phyloP scores from a whole-genome alignment of 192 early-diverging fungal genomes.

The Oehlia diaphana region DNA sequence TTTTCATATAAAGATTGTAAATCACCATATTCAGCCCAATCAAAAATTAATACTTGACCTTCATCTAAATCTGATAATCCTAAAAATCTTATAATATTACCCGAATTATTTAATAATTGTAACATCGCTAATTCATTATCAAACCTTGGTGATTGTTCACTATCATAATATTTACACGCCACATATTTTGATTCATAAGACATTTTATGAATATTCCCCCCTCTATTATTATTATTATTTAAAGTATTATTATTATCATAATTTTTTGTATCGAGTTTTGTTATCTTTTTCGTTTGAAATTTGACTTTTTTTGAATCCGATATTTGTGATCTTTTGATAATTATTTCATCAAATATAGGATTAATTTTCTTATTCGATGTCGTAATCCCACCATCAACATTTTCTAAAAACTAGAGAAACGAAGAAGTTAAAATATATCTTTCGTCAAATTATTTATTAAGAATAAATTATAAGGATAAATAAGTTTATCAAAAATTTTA shows the following conservation, averaged over 20 bases:
- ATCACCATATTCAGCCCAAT: conserved; percentile 15
- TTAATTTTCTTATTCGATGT: background rate
- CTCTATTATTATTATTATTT: background rate
- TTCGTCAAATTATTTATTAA: too few relatives aligned
- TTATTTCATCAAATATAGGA: background rate
- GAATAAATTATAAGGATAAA: background rate
- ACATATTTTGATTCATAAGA: background rate
- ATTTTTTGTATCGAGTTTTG: background rate
- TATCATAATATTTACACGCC: conserved; percentile 16
- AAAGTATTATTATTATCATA: background rate
- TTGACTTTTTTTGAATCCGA: background rate
- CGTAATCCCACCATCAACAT: background rate
- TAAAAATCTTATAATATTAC: conserved; percentile 17
- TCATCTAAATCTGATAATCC: conserved; percentile 14
- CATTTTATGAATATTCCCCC: background rate
- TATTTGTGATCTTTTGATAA: background rate
- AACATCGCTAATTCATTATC: conserved; percentile 11
- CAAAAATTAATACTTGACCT: conserved; percentile 16
- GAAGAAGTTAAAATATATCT: background rate
- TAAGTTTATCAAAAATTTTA: background rate
- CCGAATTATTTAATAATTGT: background rate
- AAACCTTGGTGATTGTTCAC: conserved; percentile 2
- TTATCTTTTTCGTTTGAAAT: background rate
- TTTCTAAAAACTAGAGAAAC: background rate
- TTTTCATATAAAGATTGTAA: conserved; percentile 19